A percentile compares a stretch with the other conserved stretches of the same genome.
These are phyloP conservation scores for Nakazawaea populi DNA, from an alignment of 805 yeast genomes.

Conservation along the genomic window DNA sequence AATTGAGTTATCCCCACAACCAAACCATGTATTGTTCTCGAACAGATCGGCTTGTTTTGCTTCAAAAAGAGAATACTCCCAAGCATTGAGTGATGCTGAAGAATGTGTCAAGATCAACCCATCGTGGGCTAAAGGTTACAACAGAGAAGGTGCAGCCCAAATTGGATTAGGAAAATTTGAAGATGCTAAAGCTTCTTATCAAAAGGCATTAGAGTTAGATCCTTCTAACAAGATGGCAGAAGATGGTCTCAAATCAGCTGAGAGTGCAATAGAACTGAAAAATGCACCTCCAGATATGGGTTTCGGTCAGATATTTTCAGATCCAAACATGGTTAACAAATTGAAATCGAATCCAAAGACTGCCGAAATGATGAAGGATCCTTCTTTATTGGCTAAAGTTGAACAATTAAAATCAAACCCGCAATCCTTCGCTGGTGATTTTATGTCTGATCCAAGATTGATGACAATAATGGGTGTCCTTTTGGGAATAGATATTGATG, in stretches of 20 bases:
- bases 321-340: constrained; percentile 72
- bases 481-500: constrained; percentile 73
- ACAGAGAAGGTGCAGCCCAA: constrained; percentile 89
- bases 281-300: constrained; percentile 59
- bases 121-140: constrained; percentile 93
- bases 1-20: constrained; percentile 70
- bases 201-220: constrained; percentile 78
- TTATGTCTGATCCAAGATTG: constrained; percentile 76
- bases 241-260: constrained; percentile 70
- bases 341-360: constrained; percentile 83
- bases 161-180: constrained; percentile 80
- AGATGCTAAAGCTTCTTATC: constrained; percentile 65
- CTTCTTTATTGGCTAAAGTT: constrained; percentile 69
- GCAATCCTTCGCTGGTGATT: constrained; percentile 59
- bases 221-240: constrained; percentile 80
- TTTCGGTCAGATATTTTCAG: constrained; percentile 68
- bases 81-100: constrained; percentile 83
- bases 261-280: constrained; percentile 39
- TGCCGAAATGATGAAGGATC: constrained; percentile 81
- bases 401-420: constrained; percentile 63
- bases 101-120: constrained; percentile 77
- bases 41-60: constrained; percentile 93
- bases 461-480: constrained; percentile 84
- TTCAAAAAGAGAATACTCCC: constrained; percentile 62
- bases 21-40: constrained; percentile 90